Percentiles rank a stretch among this genome's conserved stretches.
Evolutionary conservation across 495 filamentous ascomycete genomes (phyloP).

Genomic region (Thermochaetoides thermophila): DNA sequence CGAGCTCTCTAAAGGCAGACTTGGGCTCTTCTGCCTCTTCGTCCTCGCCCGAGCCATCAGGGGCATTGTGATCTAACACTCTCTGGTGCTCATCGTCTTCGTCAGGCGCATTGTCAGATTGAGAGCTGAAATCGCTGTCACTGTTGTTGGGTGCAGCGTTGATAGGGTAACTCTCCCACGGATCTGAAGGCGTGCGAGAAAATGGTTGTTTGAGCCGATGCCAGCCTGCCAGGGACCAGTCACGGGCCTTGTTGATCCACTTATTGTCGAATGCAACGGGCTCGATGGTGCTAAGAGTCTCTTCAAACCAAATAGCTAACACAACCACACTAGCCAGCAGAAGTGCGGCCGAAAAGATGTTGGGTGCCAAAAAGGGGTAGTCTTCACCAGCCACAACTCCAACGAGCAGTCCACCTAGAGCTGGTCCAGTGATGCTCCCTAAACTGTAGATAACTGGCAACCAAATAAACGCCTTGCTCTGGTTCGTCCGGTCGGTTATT

Average conservation of each 20-base stretch:
- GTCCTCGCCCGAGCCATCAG: constrained; percentile 2
- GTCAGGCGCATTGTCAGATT: too few species aligned
- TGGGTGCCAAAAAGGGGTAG: constrained; percentile 78
- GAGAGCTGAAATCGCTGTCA: too few species aligned
- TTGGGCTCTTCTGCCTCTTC: constrained; percentile 23
- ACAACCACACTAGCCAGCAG: constrained; percentile 60
- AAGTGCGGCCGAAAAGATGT: constrained; percentile 56
- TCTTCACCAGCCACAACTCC: constrained; percentile 33
- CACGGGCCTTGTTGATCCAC: not conserved
- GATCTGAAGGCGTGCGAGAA: not conserved
- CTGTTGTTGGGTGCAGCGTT: not conserved
- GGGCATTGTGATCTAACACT: not conserved
- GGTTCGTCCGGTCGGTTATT: constrained; percentile 88
- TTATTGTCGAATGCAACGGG: constrained; percentile 15
- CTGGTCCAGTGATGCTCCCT: constrained; percentile 82
- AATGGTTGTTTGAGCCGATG: too few species aligned
- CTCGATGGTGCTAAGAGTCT: constrained; percentile 70
- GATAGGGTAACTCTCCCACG: not conserved
- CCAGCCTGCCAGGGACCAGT: not conserved
- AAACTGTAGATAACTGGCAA: constrained; percentile 86
- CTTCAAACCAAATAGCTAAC: constrained; percentile 63
- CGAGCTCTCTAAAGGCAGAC: constrained; percentile 35
- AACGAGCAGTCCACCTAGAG: constrained; percentile 74
- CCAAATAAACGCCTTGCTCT: constrained; percentile 81
- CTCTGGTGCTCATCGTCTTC: not conserved